phyloP scores from a whole-genome alignment of 1,139 yeast genomes.

The Hyphopichia fennica region DNA sequence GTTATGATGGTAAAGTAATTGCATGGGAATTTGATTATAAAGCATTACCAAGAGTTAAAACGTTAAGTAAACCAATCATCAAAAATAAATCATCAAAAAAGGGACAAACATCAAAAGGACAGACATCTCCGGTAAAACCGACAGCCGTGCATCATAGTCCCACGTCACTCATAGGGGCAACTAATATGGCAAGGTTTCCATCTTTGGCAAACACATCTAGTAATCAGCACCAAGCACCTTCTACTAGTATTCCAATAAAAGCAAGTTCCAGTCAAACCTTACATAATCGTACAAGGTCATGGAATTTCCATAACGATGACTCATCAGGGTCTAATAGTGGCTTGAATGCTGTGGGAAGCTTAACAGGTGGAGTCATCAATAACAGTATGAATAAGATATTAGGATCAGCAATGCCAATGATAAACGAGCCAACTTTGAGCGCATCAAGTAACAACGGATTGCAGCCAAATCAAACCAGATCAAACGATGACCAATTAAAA shows the following conservation, averaged over 20 bases:
- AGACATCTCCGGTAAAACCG: slow-evolving; percentile 10
- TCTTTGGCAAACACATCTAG: background rate
- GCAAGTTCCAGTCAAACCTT: background rate
- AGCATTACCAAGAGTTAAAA: slow-evolving; percentile 52
- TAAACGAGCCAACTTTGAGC: background rate
- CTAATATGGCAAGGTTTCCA: background rate
- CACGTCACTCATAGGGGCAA: background rate
- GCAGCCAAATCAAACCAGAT: slow-evolving; percentile 1
- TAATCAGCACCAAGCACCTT: too few species aligned
- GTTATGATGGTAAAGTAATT: slow-evolving; percentile 67
- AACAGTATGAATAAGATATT: slow-evolving; percentile 3
- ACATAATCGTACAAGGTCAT: slow-evolving; percentile 2
- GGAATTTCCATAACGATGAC: slow-evolving; percentile 4
- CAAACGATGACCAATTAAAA: slow-evolving; percentile 16
- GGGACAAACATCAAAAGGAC: slow-evolving; percentile 4
- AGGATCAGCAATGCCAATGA: slow-evolving; percentile 1
- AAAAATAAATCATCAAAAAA: background rate
- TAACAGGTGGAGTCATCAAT: background rate
- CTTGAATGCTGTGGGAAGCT: background rate
- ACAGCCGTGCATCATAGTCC: slow-evolving; percentile 5
- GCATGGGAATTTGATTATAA: slow-evolving; percentile 76
- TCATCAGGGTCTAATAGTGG: background rate
- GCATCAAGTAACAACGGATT: background rate
- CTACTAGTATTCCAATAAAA: background rate
- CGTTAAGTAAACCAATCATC: background rate